phyloP scores from a whole-genome alignment of 2,329 filamentous ascomycete genomes.

The Madurella fahalii region DNA sequence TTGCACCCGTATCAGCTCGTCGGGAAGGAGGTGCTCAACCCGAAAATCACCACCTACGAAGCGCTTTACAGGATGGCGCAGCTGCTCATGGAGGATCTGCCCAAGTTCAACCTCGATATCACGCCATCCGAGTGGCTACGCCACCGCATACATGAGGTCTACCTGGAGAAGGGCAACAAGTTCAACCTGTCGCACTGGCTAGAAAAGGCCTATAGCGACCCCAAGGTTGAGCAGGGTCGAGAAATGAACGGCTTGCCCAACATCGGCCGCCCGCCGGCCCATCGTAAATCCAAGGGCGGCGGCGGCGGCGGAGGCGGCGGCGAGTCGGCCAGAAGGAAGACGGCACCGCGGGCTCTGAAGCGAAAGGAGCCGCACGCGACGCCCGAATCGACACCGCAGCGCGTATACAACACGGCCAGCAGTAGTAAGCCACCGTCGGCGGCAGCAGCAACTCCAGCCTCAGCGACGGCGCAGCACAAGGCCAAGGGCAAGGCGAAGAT shows the following conservation, averaged over 20 bases:
- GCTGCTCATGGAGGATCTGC: conserved; percentile 47
- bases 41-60: conserved; percentile 48
- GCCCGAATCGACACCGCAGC: conserved; percentile 15
- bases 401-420: background rate
- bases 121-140: conserved; percentile 54
- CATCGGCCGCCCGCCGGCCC: conserved; percentile 52
- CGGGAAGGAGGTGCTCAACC: conserved; percentile 46
- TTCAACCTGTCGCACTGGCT: conserved; percentile 51
- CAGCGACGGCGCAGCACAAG: background rate
- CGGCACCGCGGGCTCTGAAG: conserved; percentile 19
- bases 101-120: conserved; percentile 50
- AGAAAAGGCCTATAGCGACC: conserved; percentile 54
- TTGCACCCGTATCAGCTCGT: conserved; percentile 56
- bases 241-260: conserved; percentile 53
- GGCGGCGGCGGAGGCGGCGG: conserved; percentile 27
- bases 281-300: conserved; percentile 34
- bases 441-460: background rate
- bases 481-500: conserved; percentile 5
- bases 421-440: background rate
- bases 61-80: conserved; percentile 54
- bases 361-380: conserved; percentile 25
- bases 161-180: conserved; percentile 38
- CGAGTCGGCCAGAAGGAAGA: conserved; percentile 18
- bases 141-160: conserved; percentile 51
- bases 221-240: conserved; percentile 46